A percentile compares a stretch with the other conserved stretches of the same genome.
These are phyloP conservation scores for Esteya vermicola DNA, from an alignment of 2,329 filamentous ascomycete species.

Conservation along the genomic window DNA sequence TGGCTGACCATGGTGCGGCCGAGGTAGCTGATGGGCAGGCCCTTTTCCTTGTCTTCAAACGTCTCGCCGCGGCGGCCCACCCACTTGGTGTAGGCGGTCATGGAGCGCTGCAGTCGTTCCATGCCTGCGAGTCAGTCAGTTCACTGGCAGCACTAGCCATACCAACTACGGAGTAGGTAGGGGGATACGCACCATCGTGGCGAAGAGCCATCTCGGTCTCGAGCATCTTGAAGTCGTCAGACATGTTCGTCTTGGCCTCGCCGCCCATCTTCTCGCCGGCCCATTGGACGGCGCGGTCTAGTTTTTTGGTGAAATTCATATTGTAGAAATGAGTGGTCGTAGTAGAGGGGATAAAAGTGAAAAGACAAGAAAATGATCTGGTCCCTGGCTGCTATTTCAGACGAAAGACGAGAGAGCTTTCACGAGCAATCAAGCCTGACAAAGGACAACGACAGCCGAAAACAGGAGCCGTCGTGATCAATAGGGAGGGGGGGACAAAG, in stretches of 20 bases:
- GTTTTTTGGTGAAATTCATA: conserved; percentile 64
- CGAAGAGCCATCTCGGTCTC: conserved; percentile 83
- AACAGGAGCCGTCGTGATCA: too few relatives aligned
- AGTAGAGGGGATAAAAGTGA: neutral
- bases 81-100: conserved; percentile 77
- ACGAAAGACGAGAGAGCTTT: too few relatives aligned
- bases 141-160: neutral
- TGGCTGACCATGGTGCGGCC: conserved; percentile 78
- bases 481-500: neutral
- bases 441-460: too few relatives aligned
- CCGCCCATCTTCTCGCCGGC: conserved; percentile 91
- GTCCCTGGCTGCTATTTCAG: too few relatives aligned
- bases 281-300: conserved; percentile 96
- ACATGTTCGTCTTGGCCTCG: conserved; percentile 73
- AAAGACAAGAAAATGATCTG: neutral
- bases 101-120: conserved; percentile 77
- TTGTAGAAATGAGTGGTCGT: conserved; percentile 8
- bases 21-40: conserved; percentile 62
- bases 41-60: conserved; percentile 74
- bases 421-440: too few relatives aligned
- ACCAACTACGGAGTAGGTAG: neutral
- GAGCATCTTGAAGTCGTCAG: conserved; percentile 81
- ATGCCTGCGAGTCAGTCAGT: conserved; percentile 40
- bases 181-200: conserved; percentile 55
- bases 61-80: conserved; percentile 70